Evolutionary conservation across 306 rosid species (phyloP), one percentile per base, ranked within the genome.

Genomic region (Castanospermum australe): DNA sequence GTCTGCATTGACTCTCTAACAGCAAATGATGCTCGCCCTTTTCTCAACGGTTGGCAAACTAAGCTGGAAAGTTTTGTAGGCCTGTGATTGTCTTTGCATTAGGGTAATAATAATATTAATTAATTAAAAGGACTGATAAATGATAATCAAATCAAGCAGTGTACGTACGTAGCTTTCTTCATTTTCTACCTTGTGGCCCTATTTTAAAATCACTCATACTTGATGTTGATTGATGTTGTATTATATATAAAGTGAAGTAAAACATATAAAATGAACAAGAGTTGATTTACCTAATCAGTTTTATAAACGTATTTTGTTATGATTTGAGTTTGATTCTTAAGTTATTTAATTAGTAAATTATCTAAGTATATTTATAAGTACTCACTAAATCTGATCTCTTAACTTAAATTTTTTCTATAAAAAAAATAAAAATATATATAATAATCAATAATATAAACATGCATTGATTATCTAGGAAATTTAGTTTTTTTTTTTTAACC

Each of bases 31-130:
- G 48, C 79, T 77, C 78, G 22, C 59, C 63, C 42, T 61, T 80
- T 81, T 86, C 77, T 79, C 85, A 81, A 84, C 78, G 85, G 88
- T 81, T 81, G 87, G 84, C 82, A 74, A 85, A 79, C 81, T 38
- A 84, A 83, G 79, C 47, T 25, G 65, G 81, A 86, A 81, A 63
- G 21, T 78, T 78, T 33, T 62, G 73, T 52, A 22, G 61, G 71
- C 42, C 42, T 21, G 50, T 22, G 35, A 73, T 57, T 35, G 59
- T 64, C 55, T 71, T n/a, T 44, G 13, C 63, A 45, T 80, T 36
- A 8, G 13, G 44, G 24, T 25, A 50, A 39, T 4, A 57, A 21
- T 28, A 4, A 41, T 42, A 39, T 36, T 41, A 35, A 35, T 17
- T 48, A 5, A n/a, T 71, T 52, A 51, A 45, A 52, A 32, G 48